A percentile compares a stretch with the other conserved stretches of the same genome.
phyloP scores from a whole-genome alignment of 1,284 basidiomycete genomes.

The Tylopilus orsonianus region DNA sequence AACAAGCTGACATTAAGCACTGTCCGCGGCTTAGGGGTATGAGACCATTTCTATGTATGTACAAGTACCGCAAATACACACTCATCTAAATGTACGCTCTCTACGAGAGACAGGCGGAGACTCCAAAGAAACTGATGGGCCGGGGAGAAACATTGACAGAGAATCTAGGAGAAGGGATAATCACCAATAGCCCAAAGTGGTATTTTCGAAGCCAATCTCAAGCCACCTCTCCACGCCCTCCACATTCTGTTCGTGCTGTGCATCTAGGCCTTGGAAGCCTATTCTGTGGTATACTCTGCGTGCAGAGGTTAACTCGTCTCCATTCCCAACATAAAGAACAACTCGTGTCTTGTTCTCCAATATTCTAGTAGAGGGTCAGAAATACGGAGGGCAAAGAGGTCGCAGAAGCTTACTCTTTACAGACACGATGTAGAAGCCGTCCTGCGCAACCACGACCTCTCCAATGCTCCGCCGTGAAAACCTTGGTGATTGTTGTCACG shows the following conservation, averaged over 20 bases:
- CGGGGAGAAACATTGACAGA: neutral
- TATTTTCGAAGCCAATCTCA: constrained; percentile 50
- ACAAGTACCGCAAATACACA: neutral
- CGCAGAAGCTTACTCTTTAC: constrained; percentile 34
- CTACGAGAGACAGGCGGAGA: too few species aligned
- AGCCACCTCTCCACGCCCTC: constrained; percentile 45
- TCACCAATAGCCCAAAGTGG: constrained; percentile 51
- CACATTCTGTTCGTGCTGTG: constrained; percentile 17
- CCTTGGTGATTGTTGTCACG: constrained; percentile 49
- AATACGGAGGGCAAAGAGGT: constrained; percentile 1
- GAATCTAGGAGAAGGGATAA: neutral
- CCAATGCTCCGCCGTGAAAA: constrained; percentile 44
- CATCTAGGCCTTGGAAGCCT: constrained; percentile 47
- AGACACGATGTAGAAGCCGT: constrained; percentile 44
- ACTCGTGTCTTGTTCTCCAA: constrained; percentile 37
- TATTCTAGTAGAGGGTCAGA: constrained; percentile 23
- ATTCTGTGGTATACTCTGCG: constrained; percentile 47
- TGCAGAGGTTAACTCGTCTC: constrained; percentile 39
- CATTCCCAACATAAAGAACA: constrained; percentile 49
- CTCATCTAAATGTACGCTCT: neutral
- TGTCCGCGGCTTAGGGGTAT: neutral
- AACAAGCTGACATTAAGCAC: constrained; percentile 6
- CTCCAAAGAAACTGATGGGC: too few species aligned
- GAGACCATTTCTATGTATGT: neutral
- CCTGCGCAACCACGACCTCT: constrained; percentile 45